Percentiles rank a stretch among this genome's conserved stretches.
These are phyloP conservation scores for Erythrobasidium yunnanense DNA, from an alignment of 768 basidiomycete species.

Conservation along the genomic window DNA sequence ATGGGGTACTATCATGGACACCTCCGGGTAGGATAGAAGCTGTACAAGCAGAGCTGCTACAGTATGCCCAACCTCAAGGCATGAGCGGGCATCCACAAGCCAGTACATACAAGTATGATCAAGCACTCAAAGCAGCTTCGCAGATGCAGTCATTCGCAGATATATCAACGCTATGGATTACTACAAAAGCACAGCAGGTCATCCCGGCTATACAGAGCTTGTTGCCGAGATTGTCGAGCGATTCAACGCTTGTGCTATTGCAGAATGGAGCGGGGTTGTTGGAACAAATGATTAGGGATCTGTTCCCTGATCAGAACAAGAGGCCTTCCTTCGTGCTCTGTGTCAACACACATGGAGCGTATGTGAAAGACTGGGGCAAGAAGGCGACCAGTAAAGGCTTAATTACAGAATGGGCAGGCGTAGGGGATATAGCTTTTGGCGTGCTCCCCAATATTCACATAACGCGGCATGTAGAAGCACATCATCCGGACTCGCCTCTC, in stretches of 20 bases:
- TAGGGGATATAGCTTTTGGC: constrained; percentile 64
- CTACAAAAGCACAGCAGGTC: constrained; percentile 65
- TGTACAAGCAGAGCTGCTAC: constrained; percentile 2
- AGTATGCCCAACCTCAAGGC: not conserved
- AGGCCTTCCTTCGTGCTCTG: constrained; percentile 80
- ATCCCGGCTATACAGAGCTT: constrained; percentile 52
- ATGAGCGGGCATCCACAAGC: not conserved
- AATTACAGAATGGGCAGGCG: constrained; percentile 54
- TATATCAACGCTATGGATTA: constrained; percentile 71
- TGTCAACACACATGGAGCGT: constrained; percentile 68
- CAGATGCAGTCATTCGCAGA: constrained; percentile 17
- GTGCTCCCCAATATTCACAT: constrained; percentile 59
- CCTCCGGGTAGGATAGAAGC: too few relatives aligned
- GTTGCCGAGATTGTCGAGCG: constrained; percentile 52
- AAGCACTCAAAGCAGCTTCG: not conserved
- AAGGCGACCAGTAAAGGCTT: constrained; percentile 1
- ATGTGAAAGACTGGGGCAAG: constrained; percentile 47
- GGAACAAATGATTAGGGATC: constrained; percentile 55
- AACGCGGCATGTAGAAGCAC: too few relatives aligned
- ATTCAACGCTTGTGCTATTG: constrained; percentile 77
- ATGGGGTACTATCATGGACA: not conserved
- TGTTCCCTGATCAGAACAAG: constrained; percentile 54
- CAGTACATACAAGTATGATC: not conserved
- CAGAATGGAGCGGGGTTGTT: constrained; percentile 92
- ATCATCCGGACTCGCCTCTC: constrained; percentile 14